Base-by-base conservation (phyloP, 2,329 filamentous ascomycete genomes). In the Xylaria sp. region DNA sequence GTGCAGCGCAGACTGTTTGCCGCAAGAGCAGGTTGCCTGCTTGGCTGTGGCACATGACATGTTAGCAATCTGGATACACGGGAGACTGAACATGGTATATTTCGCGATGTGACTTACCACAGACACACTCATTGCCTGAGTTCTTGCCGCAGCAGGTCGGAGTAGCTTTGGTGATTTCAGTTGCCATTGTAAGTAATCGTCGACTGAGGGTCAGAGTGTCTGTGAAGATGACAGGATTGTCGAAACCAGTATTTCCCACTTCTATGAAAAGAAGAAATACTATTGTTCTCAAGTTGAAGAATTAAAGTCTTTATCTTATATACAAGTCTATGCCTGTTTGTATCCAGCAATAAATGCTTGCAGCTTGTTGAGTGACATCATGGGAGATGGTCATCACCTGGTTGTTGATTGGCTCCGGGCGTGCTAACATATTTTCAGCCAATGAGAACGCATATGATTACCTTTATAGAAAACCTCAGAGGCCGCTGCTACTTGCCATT, bases 1-100 rank as follows among this genome's bases (percentile, higher is more conserved):
- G 80, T 94, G 86, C 58, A 97, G 89, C 59, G 95, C 95, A 4
- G 90, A 88, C 79, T 96, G 88, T 85, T 97, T 90, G 78, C 95
- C 95, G 80, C 95, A 98, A 17, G 93, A 97, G 88, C 94, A 97
- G 68, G 85, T 90, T 9, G 89, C 89, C 81, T 90, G 85, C 75
- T 88, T 81, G 74, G 88, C 89, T 88, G 77, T 73, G 53, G 23
- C 26, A 62, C 23, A 66, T 44, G n/a, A 51, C 26, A 38, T 36
- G 46, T 70, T 53, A 66, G 59, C 33, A 33, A 23, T 7, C 33
- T 10, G 9, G 7, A 7, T 44, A 15, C 3, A 36, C 33, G 20
- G 13, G 65, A 33, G 5, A 17, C 31, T 40, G 60, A 69, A 13
- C 6, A n/a, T 26, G 33, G 0, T 31, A 40, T 3, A n/a, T 53